Evolutionary conservation across 257 asterid genomes (phyloP), one percentile per base, ranked within the genome.

Genomic region (Lantana camara): DNA sequence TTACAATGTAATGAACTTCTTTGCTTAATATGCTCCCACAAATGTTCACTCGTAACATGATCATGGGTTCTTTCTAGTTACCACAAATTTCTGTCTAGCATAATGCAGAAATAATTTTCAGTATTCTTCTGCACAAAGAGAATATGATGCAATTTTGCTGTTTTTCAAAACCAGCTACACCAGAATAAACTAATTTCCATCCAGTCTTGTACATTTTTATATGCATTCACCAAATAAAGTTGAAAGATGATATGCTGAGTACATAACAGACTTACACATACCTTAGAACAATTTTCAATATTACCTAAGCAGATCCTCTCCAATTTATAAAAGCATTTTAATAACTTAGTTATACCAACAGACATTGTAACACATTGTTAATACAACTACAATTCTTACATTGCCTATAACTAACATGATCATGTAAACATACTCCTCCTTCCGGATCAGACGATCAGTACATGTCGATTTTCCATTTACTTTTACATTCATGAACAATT

Each of bases 361-460:
- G 2, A 5, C 5, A 5, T 27, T 5, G 32, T 27, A 27, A 4
- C 15, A 9, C 5, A 16, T 45, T 21, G n/a, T 9, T 40, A 50
- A 21, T 50, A 50, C 15, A 1, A 54, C 8, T 54, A 40, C 47
- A 56, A 22, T 56, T 47, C 38, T 19, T 3, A 35, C 11, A 29
- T 23, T 38, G 4, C 29, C 6, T 22, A 53, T 44, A 59, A 16
- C 22, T 42, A 44, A 73, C 57, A 57, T 35, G n/a, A n/a, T n/a
- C n/a, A n/a, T 42, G 59, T 32, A 51, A 63, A 17, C 41, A 0
- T 9, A n/a, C 16, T 41, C 7, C n/a, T 35, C 14, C 2, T 20
- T 32, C 32, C 27, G n/a, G n/a, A 51, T 32, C 54, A 16, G 17
- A 16, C 50, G 16, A 44, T 54, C 32, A 42, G 20, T 11, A 32